Evolutionary conservation across 2,329 filamentous ascomycete species (phyloP).

Genomic region (Sporothrix brunneoviolacea): DNA sequence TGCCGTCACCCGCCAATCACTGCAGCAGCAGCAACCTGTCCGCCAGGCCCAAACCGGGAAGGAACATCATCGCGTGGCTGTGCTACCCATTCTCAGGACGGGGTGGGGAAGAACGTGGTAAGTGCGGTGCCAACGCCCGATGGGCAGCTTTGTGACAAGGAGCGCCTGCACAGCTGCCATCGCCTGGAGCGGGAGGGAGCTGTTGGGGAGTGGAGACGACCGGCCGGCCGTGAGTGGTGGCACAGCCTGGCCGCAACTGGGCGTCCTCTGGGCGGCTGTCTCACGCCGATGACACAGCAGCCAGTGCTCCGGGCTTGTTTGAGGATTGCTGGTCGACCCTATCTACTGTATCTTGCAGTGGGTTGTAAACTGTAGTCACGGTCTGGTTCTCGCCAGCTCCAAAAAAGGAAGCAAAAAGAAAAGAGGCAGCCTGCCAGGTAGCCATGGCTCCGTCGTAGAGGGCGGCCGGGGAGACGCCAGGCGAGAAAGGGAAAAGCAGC

Average conservation of each 20-base stretch:
- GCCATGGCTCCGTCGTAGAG: too few relatives aligned
- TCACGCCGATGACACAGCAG: not conserved
- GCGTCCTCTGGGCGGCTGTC: not conserved
- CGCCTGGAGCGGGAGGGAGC: not conserved
- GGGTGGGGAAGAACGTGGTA: not conserved
- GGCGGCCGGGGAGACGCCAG: too few relatives aligned
- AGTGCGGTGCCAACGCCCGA: too few relatives aligned
- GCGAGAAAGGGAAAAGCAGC: not conserved
- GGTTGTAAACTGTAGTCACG: too few relatives aligned
- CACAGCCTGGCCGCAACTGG: not conserved
- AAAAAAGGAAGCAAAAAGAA: not conserved
- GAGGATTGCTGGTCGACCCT: not conserved
- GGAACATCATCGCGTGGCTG: slow-evolving; percentile 13
- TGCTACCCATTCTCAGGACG: not conserved
- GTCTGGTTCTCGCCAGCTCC: too few relatives aligned
- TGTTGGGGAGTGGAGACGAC: slow-evolving; percentile 4
- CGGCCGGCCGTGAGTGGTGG: not conserved
- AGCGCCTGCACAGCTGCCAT: not conserved
- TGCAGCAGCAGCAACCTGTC: not conserved
- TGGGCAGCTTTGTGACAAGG: too few relatives aligned
- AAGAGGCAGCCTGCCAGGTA: slow-evolving; percentile 6
- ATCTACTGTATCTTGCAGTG: too few relatives aligned
- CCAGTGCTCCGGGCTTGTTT: not conserved
- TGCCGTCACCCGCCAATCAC: not conserved
- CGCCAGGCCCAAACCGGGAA: not conserved